Base-by-base conservation (phyloP, 768 basidiomycete genomes). In the Podaxis mareebaensis region DNA sequence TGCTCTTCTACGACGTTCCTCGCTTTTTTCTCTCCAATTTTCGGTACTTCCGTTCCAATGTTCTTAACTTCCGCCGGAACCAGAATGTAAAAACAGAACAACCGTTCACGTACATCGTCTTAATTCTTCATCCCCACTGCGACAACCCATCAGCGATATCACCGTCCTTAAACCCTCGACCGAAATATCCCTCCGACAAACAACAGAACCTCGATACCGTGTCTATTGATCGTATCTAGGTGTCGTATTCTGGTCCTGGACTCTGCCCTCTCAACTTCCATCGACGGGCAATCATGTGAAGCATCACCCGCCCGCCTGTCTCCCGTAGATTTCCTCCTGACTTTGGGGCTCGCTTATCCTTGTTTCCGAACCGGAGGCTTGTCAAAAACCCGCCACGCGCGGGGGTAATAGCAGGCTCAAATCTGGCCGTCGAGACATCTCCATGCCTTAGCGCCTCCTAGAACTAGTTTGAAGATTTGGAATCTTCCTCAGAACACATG, bases 101-200 rank as follows among this genome's bases (percentile, higher is more conserved):
- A 13, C 17, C 22, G 48, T 3, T 46, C n/a, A n/a, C 7, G 26
- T 24, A 13, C 13, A 22, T 26, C 24, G 12, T 44, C 15, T 44
- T 11, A 51, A 28, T 12, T 24, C 8, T 24, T 24, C 22, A 12
- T 22, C 10, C 49, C 49, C 20, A 22, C 12, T 24, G 10, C 38
- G 38, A 52, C 51, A 39, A 30, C 20, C 33, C 59, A 60, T 60
- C 59, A 53, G 59, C 59, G 59, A 60, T 60, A 60, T 60, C 59
- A 51, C 59, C 59, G 59, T 60, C 49, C n/a, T 33, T 28, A 1
- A 46, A 8, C 49, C 5, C 49, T 36, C 33, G 33, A 51, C 59
- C 24, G 51, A 60, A 60, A 60, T 60, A 60, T 53, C 38, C 26
- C 28, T n/a, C 22, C 33, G 39, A 56, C n/a, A n/a, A 38, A 30